These are phyloP conservation scores for Cylindricascospora bacillispora DNA, from an alignment of 1,139 yeast genomes.

Conservation along the genomic window DNA sequence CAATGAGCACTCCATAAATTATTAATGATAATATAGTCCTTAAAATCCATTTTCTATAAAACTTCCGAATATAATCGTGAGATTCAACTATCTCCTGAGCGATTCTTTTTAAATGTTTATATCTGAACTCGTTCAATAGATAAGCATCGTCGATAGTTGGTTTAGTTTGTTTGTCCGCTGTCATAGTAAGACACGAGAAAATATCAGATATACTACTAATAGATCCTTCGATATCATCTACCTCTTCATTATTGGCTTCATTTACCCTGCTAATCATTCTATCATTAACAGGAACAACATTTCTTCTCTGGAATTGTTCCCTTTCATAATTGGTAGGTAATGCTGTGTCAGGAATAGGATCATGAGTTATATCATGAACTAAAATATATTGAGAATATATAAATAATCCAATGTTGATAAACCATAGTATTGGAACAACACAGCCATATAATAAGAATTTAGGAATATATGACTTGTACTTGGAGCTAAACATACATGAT, in stretches of 20 bases:
- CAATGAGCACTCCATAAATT: constrained; percentile 3
- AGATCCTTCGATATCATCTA: background rate
- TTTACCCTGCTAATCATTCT: constrained; percentile 1
- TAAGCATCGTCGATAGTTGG: constrained; percentile 1
- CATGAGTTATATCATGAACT: constrained; percentile 9
- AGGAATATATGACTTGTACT: constrained; percentile 4
- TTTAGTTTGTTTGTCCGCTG: background rate
- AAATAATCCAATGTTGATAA: constrained; percentile 10
- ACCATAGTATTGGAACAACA: constrained; percentile 17
- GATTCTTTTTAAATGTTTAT: constrained; percentile 4
- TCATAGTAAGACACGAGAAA: background rate
- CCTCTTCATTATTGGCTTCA: background rate
- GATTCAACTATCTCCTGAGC: constrained; percentile 8
- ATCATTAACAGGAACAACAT: background rate
- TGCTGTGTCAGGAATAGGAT: constrained; percentile 9
- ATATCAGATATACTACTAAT: background rate
- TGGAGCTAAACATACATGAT: constrained; percentile 9
- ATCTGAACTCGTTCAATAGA: constrained; percentile 2
- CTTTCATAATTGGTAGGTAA: constrained; percentile 16
- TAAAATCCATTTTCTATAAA: constrained; percentile 8
- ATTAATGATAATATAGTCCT: constrained; percentile 7
- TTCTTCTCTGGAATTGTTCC: constrained; percentile 4
- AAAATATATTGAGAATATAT: constrained; percentile 9
- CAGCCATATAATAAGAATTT: constrained; percentile 14
- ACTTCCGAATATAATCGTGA: constrained; percentile 8